Evolutionary conservation across 2,329 filamentous ascomycete species (phyloP).

Genomic region (Colletotrichum zoysiae): DNA sequence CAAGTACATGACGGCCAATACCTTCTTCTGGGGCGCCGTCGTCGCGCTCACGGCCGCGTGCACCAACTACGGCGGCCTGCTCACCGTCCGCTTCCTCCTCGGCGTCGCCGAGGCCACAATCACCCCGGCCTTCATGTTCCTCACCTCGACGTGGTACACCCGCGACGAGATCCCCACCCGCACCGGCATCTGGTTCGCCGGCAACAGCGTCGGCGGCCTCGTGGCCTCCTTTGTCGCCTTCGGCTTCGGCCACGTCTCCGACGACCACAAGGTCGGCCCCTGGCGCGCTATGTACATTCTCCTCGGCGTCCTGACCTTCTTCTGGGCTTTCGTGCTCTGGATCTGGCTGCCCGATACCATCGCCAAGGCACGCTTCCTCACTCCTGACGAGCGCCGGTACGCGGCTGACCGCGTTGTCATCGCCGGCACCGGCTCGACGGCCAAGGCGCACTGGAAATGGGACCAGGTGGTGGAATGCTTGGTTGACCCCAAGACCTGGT

Average conservation of each 20-base stretch:
- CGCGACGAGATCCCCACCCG: constrained; percentile 67
- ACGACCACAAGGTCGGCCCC: constrained; percentile 56
- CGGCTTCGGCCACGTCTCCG: constrained; percentile 66
- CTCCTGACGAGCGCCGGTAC: constrained; percentile 62
- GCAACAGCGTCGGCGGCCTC: constrained; percentile 63
- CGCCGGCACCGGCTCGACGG: constrained; percentile 65
- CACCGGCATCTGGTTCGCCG: constrained; percentile 68
- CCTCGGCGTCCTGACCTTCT: constrained; percentile 63
- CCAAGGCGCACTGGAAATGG: constrained; percentile 62
- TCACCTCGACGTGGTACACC: constrained; percentile 69
- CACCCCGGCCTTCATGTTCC: constrained; percentile 67
- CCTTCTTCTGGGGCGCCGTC: constrained; percentile 63
- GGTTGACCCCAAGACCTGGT: constrained; percentile 70
- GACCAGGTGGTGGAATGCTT: constrained; percentile 67
- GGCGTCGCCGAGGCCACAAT: constrained; percentile 68
- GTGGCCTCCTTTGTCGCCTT: constrained; percentile 65
- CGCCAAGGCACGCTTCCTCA: constrained; percentile 69
- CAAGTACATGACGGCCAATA: constrained; percentile 61
- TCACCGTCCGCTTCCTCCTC: constrained; percentile 65
- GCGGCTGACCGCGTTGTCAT: constrained; percentile 61
- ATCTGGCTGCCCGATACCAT: constrained; percentile 65
- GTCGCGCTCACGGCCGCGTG: constrained; percentile 61
- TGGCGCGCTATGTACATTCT: constrained; percentile 72
- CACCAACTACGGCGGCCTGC: constrained; percentile 61
- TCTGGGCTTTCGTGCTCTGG: constrained; percentile 64